Evolutionary conservation across 345 rosid genomes (phyloP), one percentile per base, ranked within the genome.

Genomic region (Sapria himalayana): DNA sequence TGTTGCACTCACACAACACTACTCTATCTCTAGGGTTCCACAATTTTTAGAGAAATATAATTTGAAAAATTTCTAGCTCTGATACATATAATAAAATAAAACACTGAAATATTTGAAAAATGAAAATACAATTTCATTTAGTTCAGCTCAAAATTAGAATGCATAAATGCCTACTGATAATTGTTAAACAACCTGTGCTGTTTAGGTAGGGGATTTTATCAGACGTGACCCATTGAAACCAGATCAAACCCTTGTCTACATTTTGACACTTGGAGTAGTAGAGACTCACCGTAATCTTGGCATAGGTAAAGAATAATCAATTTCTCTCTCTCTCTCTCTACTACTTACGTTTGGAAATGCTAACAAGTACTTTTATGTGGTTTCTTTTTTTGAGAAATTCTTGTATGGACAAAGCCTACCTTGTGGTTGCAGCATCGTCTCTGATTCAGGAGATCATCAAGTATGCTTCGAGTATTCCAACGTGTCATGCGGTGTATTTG

Each of bases 181-280:
- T 19, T 11, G 22, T 36, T 14, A 23, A 20, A 25, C 37, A 19
- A 25, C 33, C n/a, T 25, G 29, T 56, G 15, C 25, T 50, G 58
- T 57, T 67, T 82, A 89, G 98, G 67, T 89, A 53, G 71, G 71
- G 46, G 98, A 89, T 65, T 57, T 74, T 56, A 67, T 82, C 24
- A 65, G 78, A 39, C 69, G 69, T 62, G 76, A 74, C 43, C 65
- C 93, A 5, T 58, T 64, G 2, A 77, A 66, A 45, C 58, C 76
- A 36, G 91, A 82, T 41, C 89, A 77, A 57, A 76, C 78, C 36
- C 59, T 89, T 36, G 74, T 89, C 53, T 89, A 82, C 55, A 67
- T 82, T 61, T 40, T 89, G 50, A 89, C 94, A 10, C 76, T 89
- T 43, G 98, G 98, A 63, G 93, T 89, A 25, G 64, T 74, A 17